Conservation (phyloP, 768 basidiomycete genomes). For the Pulveroboletus sp. region DNA sequence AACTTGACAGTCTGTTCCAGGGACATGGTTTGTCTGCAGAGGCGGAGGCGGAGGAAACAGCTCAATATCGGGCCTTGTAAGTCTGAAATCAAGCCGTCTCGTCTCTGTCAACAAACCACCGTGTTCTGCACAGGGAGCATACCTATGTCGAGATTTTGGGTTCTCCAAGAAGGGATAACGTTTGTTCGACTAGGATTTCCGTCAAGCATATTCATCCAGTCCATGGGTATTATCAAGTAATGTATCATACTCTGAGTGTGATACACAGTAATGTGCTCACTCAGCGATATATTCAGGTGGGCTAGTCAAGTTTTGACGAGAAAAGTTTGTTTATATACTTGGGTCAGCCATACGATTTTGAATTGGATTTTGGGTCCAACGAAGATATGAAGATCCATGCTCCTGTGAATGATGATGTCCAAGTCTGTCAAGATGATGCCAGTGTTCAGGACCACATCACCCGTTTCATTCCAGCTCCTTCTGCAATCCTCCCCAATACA, state of each 20-base stretch:
- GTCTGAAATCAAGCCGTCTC: background rate
- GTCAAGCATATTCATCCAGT: slow-evolving; percentile 15
- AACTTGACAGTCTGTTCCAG: background rate
- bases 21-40: background rate
- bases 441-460: background rate
- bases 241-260: slow-evolving; percentile 24
- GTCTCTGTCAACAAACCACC: background rate
- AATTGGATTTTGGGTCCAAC: background rate
- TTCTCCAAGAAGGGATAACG: background rate
- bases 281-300: slow-evolving; percentile 10
- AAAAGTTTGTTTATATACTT: background rate
- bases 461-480: background rate
- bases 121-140: slow-evolving; percentile 12
- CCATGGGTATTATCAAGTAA: slow-evolving; percentile 21
- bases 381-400: background rate
- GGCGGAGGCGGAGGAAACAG: slow-evolving; percentile 12
- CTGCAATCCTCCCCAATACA: slow-evolving; percentile 5
- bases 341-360: slow-evolving; percentile 6
- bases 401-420: background rate
- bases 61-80: slow-evolving; percentile 9
- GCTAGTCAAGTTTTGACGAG: background rate
- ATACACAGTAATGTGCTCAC: slow-evolving; percentile 10
- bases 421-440: background rate
- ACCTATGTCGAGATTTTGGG: slow-evolving; percentile 17
- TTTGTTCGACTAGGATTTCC: background rate